Percentiles rank a stretch among this genome's conserved stretches.
phyloP scores from a whole-genome alignment of 108 stramenopile species.

The Cylindrotheca closterium region DNA sequence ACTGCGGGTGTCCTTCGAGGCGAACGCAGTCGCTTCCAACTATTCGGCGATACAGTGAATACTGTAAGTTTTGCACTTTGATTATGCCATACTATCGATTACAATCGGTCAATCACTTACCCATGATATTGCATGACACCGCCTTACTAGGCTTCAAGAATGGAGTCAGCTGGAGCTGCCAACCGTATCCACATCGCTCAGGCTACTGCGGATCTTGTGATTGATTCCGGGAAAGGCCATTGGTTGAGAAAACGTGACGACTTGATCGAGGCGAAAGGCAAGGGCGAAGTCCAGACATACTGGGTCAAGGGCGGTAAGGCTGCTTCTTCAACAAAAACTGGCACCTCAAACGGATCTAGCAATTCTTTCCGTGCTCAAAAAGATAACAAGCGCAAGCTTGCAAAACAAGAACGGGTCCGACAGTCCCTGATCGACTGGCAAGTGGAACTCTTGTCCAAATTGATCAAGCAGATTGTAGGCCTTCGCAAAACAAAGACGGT shows the following conservation, averaged over 20 bases:
- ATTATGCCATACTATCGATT: no score
- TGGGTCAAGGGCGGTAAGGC: conserved; percentile 25
- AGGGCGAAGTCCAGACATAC: conserved; percentile 40
- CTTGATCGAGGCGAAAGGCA: conserved; percentile 38
- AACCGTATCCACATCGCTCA: conserved; percentile 42
- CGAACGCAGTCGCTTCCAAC: background rate
- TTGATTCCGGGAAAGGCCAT: conserved; percentile 31
- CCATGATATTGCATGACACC: no score
- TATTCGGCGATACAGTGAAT: background rate
- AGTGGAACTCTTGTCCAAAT: conserved; percentile 23
- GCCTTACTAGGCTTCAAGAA: conserved; percentile 24
- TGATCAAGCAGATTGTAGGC: conserved; percentile 30
- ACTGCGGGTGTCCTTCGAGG: background rate
- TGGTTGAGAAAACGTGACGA: conserved; percentile 24
- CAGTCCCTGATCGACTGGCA: conserved; percentile 37
- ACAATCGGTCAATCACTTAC: no score
- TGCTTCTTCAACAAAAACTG: background rate
- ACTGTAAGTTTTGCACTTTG: background rate
- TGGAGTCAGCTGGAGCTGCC: conserved; percentile 32
- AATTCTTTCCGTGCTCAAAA: conserved; percentile 5
- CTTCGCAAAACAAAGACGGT: conserved; percentile 1
- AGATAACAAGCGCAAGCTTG: background rate
- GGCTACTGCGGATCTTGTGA: conserved; percentile 28
- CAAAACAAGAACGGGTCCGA: background rate
- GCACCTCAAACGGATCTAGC: background rate